A percentile compares a stretch with the other conserved stretches of the same genome.
These are phyloP conservation scores for Coemansia sp. DNA, from an alignment of 371 early-diverging fungal species.

Conservation along the genomic window DNA sequence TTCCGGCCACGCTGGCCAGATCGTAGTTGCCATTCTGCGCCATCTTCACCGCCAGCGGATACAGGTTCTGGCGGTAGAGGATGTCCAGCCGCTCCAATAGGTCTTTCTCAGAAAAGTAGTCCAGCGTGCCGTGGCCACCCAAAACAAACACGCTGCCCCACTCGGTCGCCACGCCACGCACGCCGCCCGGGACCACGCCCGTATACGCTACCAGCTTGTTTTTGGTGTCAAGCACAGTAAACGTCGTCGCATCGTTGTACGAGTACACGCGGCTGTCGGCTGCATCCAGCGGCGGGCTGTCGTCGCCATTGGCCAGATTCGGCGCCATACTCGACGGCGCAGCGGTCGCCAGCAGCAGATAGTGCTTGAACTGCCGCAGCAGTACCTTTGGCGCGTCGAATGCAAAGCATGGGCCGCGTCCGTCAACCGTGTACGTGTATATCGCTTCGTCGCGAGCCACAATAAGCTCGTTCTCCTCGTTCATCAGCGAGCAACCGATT, in stretches of 20 bases:
- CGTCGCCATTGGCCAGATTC: constrained; percentile 51
- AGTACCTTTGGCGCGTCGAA: constrained; percentile 64
- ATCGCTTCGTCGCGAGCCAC: constrained; percentile 88
- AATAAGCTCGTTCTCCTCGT: constrained; percentile 69
- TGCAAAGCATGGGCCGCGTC: constrained; percentile 90
- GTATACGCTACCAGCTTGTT: constrained; percentile 88
- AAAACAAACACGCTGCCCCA: constrained; percentile 91
- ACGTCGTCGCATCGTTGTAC: constrained; percentile 51
- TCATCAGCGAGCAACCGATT: constrained; percentile 74
- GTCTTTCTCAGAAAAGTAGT: constrained; percentile 86
- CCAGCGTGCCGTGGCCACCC: constrained; percentile 71
- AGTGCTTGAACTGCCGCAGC: constrained; percentile 44
- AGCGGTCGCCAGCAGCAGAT: constrained; percentile 45
- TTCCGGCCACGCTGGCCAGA: constrained; percentile 76
- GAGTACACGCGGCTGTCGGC: constrained; percentile 23
- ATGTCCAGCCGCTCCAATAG: constrained; percentile 83
- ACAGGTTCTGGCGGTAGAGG: constrained; percentile 83
- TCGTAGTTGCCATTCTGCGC: constrained; percentile 69
- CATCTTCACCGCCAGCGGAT: constrained; percentile 80
- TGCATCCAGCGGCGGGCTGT: constrained; percentile 44
- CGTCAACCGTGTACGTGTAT: constrained; percentile 87
- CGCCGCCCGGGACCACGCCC: constrained; percentile 65
- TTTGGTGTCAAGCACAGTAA: constrained; percentile 87
- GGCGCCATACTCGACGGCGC: constrained; percentile 49
- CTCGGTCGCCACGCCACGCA: constrained; percentile 71